phyloP scores from a whole-genome alignment of 2,329 filamentous ascomycete genomes.

The Colletotrichum sp. region DNA sequence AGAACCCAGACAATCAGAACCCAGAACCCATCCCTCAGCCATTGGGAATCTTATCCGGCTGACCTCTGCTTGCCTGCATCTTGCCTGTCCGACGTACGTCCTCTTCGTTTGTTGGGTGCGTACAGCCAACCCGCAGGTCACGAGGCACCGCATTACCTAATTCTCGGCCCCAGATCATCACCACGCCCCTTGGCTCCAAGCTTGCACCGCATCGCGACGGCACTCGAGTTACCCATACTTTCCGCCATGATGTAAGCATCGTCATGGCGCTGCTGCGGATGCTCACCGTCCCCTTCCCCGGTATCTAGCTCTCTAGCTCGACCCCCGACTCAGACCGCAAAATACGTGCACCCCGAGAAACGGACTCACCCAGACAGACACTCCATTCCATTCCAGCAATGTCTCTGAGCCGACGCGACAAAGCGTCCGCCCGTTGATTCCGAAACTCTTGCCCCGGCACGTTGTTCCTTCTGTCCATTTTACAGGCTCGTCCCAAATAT shows the following conservation, averaged over 20 bases:
- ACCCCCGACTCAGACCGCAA: slow-evolving; percentile 7
- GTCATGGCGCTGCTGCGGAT: neutral
- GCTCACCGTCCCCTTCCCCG: neutral
- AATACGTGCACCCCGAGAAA: neutral
- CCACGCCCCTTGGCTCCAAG: slow-evolving; percentile 1
- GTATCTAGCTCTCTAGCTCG: neutral
- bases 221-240: neutral
- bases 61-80: neutral
- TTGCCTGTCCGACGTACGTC: neutral
- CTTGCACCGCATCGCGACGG: neutral
- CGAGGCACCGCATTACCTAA: slow-evolving; percentile 5
- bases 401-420: neutral
- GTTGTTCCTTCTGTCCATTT: neutral
- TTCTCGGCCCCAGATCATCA: neutral
- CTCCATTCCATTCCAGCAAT: neutral
- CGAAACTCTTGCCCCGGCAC: slow-evolving; percentile 9
- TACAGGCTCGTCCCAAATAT: slow-evolving; percentile 9
- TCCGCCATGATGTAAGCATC: slow-evolving; percentile 11
- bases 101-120: neutral
- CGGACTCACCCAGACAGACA: neutral
- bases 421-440: slow-evolving; percentile 11
- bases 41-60: neutral
- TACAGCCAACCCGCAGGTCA: neutral
- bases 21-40: neutral
- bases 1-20: neutral